phyloP scores from a whole-genome alignment of 1,139 yeast species.

The Lodderomyces orthopsilosis region DNA sequence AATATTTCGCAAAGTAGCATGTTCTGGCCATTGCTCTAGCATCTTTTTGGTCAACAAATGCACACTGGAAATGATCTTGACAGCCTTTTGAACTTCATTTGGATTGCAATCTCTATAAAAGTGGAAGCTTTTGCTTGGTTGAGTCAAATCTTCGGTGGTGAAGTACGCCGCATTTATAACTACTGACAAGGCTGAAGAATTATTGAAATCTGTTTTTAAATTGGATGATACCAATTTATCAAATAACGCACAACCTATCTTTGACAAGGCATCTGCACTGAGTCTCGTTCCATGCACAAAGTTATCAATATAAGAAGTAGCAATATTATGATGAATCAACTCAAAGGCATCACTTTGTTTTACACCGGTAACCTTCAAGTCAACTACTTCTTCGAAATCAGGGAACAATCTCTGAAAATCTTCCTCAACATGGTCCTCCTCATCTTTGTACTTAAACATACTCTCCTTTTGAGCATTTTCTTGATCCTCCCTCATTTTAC shows the following conservation, averaged over 20 bases:
- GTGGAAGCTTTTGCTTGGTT: slow-evolving; percentile 36
- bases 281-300: slow-evolving; percentile 19
- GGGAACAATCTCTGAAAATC: slow-evolving; percentile 82
- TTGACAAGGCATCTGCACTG: slow-evolving; percentile 29
- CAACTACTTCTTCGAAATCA: slow-evolving; percentile 70
- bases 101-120: slow-evolving; percentile 70
- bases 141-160: slow-evolving; percentile 21
- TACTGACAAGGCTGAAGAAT: slow-evolving; percentile 41
- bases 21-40: slow-evolving; percentile 86
- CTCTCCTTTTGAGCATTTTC: slow-evolving; percentile 58
- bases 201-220: slow-evolving; percentile 20
- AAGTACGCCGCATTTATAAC: slow-evolving; percentile 39
- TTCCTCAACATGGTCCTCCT: slow-evolving; percentile 62
- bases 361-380: slow-evolving; percentile 22
- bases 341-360: slow-evolving; percentile 26
- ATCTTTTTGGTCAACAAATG: slow-evolving; percentile 47
- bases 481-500: slow-evolving; percentile 65
- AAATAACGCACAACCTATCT: slow-evolving; percentile 42
- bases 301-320: slow-evolving; percentile 28
- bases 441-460: slow-evolving; percentile 61
- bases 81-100: slow-evolving; percentile 60
- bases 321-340: slow-evolving; percentile 28
- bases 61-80: slow-evolving; percentile 48
- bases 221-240: slow-evolving; percentile 20
- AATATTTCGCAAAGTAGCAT: slow-evolving; percentile 78